phyloP scores from a whole-genome alignment of 116 monocot genomes.

The Posidonia oceanica region DNA sequence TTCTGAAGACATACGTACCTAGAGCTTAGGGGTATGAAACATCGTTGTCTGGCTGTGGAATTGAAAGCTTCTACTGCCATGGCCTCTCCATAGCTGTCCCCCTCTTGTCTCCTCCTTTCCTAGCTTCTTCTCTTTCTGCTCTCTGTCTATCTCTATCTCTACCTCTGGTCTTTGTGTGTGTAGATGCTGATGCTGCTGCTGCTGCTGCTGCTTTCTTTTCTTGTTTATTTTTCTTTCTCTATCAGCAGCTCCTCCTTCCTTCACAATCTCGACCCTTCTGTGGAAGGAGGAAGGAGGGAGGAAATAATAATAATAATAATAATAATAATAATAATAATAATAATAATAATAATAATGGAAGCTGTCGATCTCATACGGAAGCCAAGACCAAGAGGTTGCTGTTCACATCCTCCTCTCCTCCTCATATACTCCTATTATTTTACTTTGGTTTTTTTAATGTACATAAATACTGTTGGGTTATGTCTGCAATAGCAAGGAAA shows the following conservation, averaged over 20 bases:
- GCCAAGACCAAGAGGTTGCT: conserved; percentile 23
- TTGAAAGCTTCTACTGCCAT: conserved; percentile 27
- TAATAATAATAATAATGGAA: conserved; percentile 9
- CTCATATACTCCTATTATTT: neutral
- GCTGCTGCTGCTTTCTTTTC: conserved; percentile 8
- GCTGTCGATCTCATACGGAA: conserved; percentile 11
- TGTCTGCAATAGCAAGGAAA: neutral
- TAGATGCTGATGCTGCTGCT: neutral
- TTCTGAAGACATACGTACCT: conserved; percentile 3
- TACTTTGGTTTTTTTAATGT: neutral
- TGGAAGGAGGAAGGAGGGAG: conserved; percentile 16
- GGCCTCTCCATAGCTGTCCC: conserved; percentile 29
- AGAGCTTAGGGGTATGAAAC: conserved; percentile 8
- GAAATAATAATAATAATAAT: conserved; percentile 11
- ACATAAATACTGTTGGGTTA: neutral
- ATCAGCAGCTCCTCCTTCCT: conserved; percentile 8
- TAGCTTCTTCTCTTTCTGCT: conserved; percentile 6
- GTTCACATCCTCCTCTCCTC: conserved; percentile 12
- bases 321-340: conserved; percentile 13
- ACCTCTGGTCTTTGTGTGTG: neutral
- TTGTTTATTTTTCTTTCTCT: conserved; percentile 15
- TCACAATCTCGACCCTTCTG: conserved; percentile 61
- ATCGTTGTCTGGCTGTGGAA: conserved; percentile 42
- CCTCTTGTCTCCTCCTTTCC: conserved; percentile 17
- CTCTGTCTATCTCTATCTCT: conserved; percentile 23